phyloP scores from a whole-genome alignment of 2,329 filamentous ascomycete genomes.

The Pseudonectria buxi region DNA sequence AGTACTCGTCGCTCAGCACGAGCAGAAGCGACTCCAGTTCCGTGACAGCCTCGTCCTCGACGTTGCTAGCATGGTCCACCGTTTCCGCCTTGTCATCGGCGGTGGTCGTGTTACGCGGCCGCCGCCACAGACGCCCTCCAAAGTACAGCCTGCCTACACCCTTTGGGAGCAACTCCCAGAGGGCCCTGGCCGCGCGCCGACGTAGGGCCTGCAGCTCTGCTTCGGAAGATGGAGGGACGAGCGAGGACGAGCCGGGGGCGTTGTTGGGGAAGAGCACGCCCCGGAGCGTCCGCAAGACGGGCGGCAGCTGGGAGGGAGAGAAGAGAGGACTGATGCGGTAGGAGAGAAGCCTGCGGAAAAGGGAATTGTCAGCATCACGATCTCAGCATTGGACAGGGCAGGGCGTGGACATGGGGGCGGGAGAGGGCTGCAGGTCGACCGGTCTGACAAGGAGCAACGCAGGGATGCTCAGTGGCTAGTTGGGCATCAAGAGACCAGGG shows the following conservation, averaged over 20 bases:
- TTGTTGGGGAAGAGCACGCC: conserved; percentile 83
- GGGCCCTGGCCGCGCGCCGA: conserved; percentile 57
- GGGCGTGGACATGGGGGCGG: too few species aligned
- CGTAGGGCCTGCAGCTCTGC: conserved; percentile 56
- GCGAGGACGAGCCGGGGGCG: conserved; percentile 57
- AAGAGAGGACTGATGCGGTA: conserved; percentile 52
- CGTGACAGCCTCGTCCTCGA: conserved; percentile 36
- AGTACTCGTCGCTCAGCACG: conserved; percentile 73
- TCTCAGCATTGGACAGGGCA: too few species aligned
- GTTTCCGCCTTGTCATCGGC: too few species aligned
- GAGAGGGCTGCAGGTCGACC: too few species aligned
- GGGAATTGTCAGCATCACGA: conserved; percentile 9
- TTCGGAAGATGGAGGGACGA: conserved; percentile 53
- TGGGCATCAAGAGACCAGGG: too few species aligned
- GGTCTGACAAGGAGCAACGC: too few species aligned
- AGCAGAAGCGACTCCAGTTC: conserved; percentile 63
- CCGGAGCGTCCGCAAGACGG: conserved; percentile 64
- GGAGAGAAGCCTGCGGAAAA: conserved; percentile 47
- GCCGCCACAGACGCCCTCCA: conserved; percentile 30
- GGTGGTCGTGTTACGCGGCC: background rate
- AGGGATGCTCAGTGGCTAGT: too few species aligned
- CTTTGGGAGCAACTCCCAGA: conserved; percentile 43
- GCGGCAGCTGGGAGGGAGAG: conserved; percentile 57
- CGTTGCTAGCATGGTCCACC: conserved; percentile 5
- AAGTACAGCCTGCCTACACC: conserved; percentile 45